phyloP scores from a whole-genome alignment of 2,329 filamentous ascomycete species.

The Aspergillus oerlinghausenensis region DNA sequence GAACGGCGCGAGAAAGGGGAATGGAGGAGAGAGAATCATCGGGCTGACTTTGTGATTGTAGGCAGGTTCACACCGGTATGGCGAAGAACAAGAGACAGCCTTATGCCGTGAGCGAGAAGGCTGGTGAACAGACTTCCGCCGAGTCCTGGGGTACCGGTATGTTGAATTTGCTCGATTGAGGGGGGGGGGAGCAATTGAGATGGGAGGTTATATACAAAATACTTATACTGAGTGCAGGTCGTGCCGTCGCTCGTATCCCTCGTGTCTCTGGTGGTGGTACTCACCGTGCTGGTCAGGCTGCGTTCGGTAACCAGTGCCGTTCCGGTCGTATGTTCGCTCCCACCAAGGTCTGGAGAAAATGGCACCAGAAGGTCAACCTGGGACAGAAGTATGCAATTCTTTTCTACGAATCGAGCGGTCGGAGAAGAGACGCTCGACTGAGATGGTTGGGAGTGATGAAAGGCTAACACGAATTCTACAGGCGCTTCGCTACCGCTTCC shows the following conservation, averaged over 20 bases:
- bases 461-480: slow-evolving; percentile 30
- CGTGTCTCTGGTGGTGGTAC: slow-evolving; percentile 99
- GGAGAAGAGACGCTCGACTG: background rate
- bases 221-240: slow-evolving; percentile 55
- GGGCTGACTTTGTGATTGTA: slow-evolving; percentile 38
- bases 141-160: slow-evolving; percentile 99
- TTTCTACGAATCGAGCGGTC: background rate
- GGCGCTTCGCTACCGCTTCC: slow-evolving; percentile 96
- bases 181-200: slow-evolving; percentile 1
- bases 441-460: slow-evolving; percentile 3
- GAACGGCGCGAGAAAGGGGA: slow-evolving; percentile 1
- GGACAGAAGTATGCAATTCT: slow-evolving; percentile 75
- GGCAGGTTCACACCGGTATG: slow-evolving; percentile 90
- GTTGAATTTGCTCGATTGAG: slow-evolving; percentile 27
- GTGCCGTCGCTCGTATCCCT: slow-evolving; percentile 99
- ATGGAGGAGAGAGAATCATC: slow-evolving; percentile 17
- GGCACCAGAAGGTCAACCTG: slow-evolving; percentile 99
- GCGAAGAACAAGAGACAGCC: slow-evolving; percentile 99
- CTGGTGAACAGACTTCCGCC: slow-evolving; percentile 98
- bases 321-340: slow-evolving; percentile 99
- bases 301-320: slow-evolving; percentile 99
- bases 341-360: slow-evolving; percentile 99
- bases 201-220: slow-evolving; percentile 9
- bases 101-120: slow-evolving; percentile 99
- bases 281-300: slow-evolving; percentile 99